Base-by-base conservation (phyloP, 2,329 filamentous ascomycete genomes). In the Venturia carpophila region DNA sequence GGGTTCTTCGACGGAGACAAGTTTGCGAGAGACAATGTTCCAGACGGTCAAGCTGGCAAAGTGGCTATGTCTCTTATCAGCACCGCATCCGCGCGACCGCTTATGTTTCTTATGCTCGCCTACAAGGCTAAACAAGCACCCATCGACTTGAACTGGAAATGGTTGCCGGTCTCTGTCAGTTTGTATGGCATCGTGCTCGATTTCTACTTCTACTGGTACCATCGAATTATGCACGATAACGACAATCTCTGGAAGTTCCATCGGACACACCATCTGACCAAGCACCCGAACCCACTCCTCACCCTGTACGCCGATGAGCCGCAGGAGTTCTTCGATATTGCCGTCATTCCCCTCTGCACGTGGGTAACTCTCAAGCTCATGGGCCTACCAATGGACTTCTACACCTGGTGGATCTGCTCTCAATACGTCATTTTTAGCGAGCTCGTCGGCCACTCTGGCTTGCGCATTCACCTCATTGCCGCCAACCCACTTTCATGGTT, bases 391-490 rank as follows among this genome's bases (percentile, higher is more conserved):
- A 76, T 80, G 75, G 77, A 76, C 1, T 80, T 80, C 68, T 79
- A 79, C 61, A 78, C 79, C 52, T 78, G 75, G 77, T 80, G 78
- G 78, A 67, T 80, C 21, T 80, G 78, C 68, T 75, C 79, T 63
- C 72, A 77, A 63, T 80, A 78, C 62, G 71, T 80, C 39, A 71
- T 77, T 15, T 80, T 74, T 68, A 69, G 75, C 17, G 77, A 79
- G 65, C 62, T 78, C 3, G 68, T 71, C 34, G 77, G 77, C 4
- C 77, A 79, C 62, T 75, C 72, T 39, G 76, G 77, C 0, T 66
- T 79, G 17, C 74, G 78, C 1, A 61, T 79, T 11, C 73, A 74
- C 60, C 69, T 72, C 0, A 72, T 71, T 0, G 71, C 75, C 0
- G 75, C 78, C 0, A 72, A 72, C 0, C 73, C 75, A 0, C 66